Base-by-base conservation (phyloP, 2,329 filamentous ascomycete species). In the Phaeosphaeriaceae sp. region DNA sequence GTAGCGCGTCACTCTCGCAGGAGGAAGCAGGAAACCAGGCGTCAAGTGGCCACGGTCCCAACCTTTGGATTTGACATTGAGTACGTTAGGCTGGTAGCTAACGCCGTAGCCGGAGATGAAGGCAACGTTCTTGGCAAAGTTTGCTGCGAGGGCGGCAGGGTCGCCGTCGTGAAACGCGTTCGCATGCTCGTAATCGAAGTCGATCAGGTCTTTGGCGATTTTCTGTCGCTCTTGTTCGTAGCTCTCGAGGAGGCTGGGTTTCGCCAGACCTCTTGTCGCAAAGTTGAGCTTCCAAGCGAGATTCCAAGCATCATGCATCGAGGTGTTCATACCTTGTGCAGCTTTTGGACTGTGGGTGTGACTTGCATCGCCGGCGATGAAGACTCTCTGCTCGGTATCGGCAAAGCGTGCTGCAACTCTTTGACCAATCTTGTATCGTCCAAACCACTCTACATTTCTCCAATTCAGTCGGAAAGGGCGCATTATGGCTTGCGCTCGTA, bases 71-170 rank as follows among this genome's bases (percentile, higher is more conserved):
- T 79, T 79, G 2, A 88, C 72, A 66, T 91, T 92, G 69, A 90
- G 85, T 5, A 84, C 79, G 60, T 91, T 89, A 50, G 84, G 79
- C 7, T 83, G 83, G 74, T 93, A 93, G 71, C 87, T 86, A 2
- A 88, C 89, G 1, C 90, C 90, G 30, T 90, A 85, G 15, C 90
- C 90, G 0, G 89, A 90, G 65, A 92, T 92, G 78, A 92, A 92
- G 9, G 88, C 86, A 35, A 91, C 85, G 56, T 92, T 91, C 48
- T 86, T 87, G 48, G 85, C 82, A 73, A 92, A 92, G 75, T 92
- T 92, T 63, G 86, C 83, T 0, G 88, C 87, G 1, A 92, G 80
- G 0, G 86, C 87, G 49, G 83, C 82, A 15, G 86, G 82, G 62
- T 92, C 88, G 30, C 89, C 89, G 3, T 83, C 84, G 21, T 87